Percentiles rank a stretch among this genome's conserved stretches.
Evolutionary conservation across 805 yeast species (phyloP).

Genomic region (Kockiozyma suomiensis): DNA sequence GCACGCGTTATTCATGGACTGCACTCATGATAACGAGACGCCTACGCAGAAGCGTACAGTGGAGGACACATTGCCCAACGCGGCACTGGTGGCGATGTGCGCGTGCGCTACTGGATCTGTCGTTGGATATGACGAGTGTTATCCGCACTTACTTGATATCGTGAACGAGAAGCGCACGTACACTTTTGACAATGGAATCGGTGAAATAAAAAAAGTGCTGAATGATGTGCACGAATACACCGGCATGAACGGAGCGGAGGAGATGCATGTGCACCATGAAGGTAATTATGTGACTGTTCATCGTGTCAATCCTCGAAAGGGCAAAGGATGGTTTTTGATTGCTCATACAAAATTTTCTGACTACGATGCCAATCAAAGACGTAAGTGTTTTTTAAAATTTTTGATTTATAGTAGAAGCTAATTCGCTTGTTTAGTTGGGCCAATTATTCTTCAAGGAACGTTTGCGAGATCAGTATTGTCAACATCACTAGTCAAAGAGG

Average conservation of each 20-base stretch:
- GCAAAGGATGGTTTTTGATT: constrained; percentile 84
- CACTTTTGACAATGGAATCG: constrained; percentile 62
- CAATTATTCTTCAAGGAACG: constrained; percentile 43
- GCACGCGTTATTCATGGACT: constrained; percentile 95
- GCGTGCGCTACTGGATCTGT: constrained; percentile 93
- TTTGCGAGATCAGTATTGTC: constrained; percentile 55
- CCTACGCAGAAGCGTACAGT: constrained; percentile 88
- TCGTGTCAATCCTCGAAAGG: constrained; percentile 78
- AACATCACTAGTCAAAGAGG: constrained; percentile 56
- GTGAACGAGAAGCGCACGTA: constrained; percentile 75
- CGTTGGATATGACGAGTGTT: constrained; percentile 91
- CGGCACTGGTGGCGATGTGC: constrained; percentile 91
- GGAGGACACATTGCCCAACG: constrained; percentile 92
- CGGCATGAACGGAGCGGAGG: constrained; percentile 63
- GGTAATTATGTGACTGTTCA: constrained; percentile 91
- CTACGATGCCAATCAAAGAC: constrained; percentile 38
- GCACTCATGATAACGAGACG: constrained; percentile 93
- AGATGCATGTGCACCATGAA: constrained; percentile 92
- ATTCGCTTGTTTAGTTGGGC: constrained; percentile 32
- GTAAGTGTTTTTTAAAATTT: constrained; percentile 12
- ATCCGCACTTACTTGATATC: constrained; percentile 76
- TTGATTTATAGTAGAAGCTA: not conserved
- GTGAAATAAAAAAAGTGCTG: constrained; percentile 58
- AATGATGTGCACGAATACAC: constrained; percentile 44
- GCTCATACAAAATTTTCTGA: constrained; percentile 79